phyloP scores from a whole-genome alignment of 352 stramenopile genomes.

The Pseudoperonospora humuli region DNA sequence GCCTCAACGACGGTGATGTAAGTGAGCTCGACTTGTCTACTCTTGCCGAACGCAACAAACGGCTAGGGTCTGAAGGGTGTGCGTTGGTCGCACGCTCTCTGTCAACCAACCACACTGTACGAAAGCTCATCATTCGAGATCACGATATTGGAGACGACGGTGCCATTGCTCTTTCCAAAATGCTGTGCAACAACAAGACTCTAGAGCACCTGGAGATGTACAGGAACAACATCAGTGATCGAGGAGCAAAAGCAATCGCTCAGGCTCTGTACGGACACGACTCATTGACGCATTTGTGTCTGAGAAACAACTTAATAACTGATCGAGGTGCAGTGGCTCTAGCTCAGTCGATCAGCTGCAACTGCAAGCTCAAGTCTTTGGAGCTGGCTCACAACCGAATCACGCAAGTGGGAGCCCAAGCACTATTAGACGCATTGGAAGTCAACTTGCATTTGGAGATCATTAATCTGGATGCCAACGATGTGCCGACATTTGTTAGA shows the following conservation, averaged over 20 bases:
- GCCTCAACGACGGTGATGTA: conserved; percentile 53
- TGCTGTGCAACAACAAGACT: conserved; percentile 63
- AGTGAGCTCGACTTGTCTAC: conserved; percentile 66
- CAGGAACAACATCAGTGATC: conserved; percentile 62
- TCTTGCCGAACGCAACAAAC: conserved; percentile 47
- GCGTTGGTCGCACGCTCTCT: conserved; percentile 58
- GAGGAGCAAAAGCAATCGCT: conserved; percentile 44
- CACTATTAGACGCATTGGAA: conserved; percentile 52
- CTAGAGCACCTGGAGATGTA: conserved; percentile 62
- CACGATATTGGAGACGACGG: conserved; percentile 62
- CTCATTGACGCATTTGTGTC: conserved; percentile 43
- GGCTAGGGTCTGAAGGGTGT: conserved; percentile 40
- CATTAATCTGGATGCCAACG: conserved; percentile 50
- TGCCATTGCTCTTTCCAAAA: conserved; percentile 53
- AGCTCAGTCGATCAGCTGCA: conserved; percentile 54
- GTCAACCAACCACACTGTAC: conserved; percentile 51
- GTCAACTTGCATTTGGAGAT: conserved; percentile 58
- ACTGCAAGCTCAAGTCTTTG: conserved; percentile 51
- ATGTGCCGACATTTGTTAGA: conserved; percentile 31
- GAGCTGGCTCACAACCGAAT: conserved; percentile 59
- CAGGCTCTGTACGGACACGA: conserved; percentile 68
- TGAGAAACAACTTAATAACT: conserved; percentile 60
- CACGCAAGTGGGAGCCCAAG: conserved; percentile 31
- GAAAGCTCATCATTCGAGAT: conserved; percentile 54
- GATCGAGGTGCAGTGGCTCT: conserved; percentile 40